Evolutionary conservation across 2,329 filamentous ascomycete genomes (phyloP), one percentile per base, ranked within the genome.

Genomic region (Trichophyton simii): DNA sequence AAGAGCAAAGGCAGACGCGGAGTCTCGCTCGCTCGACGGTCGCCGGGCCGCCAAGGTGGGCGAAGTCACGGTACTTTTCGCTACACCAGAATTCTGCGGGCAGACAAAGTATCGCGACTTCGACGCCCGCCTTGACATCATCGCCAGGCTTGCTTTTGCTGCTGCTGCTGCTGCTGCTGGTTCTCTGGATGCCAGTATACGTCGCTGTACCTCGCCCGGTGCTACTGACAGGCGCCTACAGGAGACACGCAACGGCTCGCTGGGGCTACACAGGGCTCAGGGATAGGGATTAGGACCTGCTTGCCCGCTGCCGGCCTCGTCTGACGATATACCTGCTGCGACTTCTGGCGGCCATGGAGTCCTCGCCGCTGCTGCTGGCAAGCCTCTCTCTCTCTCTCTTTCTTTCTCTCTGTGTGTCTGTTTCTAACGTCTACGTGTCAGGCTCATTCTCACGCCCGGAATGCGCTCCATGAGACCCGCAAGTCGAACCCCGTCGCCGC

Each of bases 401-500:
- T 42, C 60, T 36, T 57, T 59, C 13, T 25, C 57, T 55, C 22
- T 44, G 42, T 54, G 36, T 42, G 50, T 36, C 18, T 18, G n/a
- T 54, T 13, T 13, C 22, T 54, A 25, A 31, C 50, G 50, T 60
- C 61, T 38, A 38, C 34, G 11, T 59, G 46, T 66, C 67, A 92
- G 84, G 92, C 91, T 65, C 89, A 96, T 75, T 87, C 92, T 67
- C 91, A 96, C 76, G 91, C 90, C 58, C 85, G 86, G 68, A 91
- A 89, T 69, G 91, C 92, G 50, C 86, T 89, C 25, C 80, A 86
- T 25, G 89, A 91, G 61, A 84, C 82, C 38, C 79, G 81, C 65
- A 82, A 82, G 66, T 78, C 80, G 25, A 80, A 94, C 71, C 89
- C 89, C 61, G 87, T 87, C 5, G 85, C 89, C 57, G 92, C 92